phyloP scores from a whole-genome alignment of 169 alveolate genomes.

The Theileria parva region DNA sequence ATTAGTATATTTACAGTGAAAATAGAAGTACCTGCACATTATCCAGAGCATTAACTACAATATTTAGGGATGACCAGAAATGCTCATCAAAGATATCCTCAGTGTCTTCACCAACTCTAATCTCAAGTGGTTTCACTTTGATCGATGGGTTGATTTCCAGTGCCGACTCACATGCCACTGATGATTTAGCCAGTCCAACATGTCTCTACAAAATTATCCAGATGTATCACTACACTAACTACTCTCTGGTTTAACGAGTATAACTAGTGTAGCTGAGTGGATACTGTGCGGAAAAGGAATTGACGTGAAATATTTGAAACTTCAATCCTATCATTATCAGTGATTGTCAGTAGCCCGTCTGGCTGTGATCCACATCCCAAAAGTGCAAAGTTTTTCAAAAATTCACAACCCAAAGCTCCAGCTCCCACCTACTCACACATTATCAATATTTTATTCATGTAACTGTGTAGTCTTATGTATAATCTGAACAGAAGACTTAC shows the following conservation, averaged over 20 bases:
- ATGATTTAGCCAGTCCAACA: conserved; percentile 76
- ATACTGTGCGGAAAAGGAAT: conserved; percentile 93
- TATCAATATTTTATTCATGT: neutral
- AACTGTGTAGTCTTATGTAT: neutral
- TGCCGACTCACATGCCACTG: conserved; percentile 84
- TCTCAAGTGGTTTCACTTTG: conserved; percentile 79
- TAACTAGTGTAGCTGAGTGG: neutral
- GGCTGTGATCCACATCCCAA: conserved; percentile 90
- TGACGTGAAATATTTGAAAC: conserved; percentile 96
- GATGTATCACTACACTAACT: conserved; percentile 27
- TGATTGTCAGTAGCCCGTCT: conserved; percentile 86
- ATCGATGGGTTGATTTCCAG: conserved; percentile 84
- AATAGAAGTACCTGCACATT: conserved; percentile 76
- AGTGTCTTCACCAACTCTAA: conserved; percentile 93
- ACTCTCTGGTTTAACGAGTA: conserved; percentile 16
- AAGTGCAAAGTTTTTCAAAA: conserved; percentile 93
- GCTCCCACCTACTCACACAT: conserved; percentile 88
- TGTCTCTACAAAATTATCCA: conserved; percentile 40
- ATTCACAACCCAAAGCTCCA: conserved; percentile 99
- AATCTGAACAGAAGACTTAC: conserved; percentile 7
- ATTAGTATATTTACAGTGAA: neutral
- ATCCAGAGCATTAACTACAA: conserved; percentile 97
- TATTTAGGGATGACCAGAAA: conserved; percentile 95
- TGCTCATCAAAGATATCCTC: conserved; percentile 94
- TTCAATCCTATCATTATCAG: conserved; percentile 98